Conservation (phyloP, 169 alveolate genomes). For the Plasmodium reichenowi region DNA sequence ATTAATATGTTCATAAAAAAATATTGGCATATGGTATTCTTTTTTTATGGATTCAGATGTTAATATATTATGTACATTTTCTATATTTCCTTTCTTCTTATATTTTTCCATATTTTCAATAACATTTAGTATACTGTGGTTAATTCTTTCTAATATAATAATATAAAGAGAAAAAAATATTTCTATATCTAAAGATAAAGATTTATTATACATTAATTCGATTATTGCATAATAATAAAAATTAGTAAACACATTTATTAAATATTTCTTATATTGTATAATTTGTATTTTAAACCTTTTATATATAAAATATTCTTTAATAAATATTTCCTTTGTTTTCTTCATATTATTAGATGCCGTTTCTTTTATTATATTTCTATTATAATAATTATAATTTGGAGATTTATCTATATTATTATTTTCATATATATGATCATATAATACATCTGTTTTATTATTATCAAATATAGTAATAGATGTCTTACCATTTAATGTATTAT, state of each 20-base stretch:
- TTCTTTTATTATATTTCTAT: too few relatives aligned
- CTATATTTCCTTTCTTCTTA: conserved; percentile 7
- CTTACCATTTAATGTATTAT: too few relatives aligned
- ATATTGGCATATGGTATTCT: background rate
- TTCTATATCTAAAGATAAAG: conserved; percentile 32
- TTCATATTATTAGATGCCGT: too few relatives aligned
- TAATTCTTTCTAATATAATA: conserved; percentile 43
- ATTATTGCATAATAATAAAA: conserved; percentile 49
- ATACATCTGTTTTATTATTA: too few relatives aligned
- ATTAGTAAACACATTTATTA: conserved; percentile 18
- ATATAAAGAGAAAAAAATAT: conserved; percentile 63
- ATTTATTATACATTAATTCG: conserved; percentile 18
- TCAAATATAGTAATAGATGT: too few relatives aligned
- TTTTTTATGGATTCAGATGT: conserved; percentile 4
- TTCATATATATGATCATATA: too few relatives aligned
- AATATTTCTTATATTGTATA: conserved; percentile 1
- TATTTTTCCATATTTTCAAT: conserved; percentile 15
- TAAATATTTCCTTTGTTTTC: conserved; percentile 23
- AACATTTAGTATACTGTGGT: conserved; percentile 19
- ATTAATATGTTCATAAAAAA: background rate
- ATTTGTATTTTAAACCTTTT: conserved; percentile 36
- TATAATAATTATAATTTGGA: too few relatives aligned
- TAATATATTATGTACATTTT: background rate
- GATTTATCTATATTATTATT: too few relatives aligned
- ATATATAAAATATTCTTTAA: conserved; percentile 27